These are phyloP conservation scores for Canavalia ensiformis DNA, from an alignment of 306 rosid species.

Conservation along the genomic window DNA sequence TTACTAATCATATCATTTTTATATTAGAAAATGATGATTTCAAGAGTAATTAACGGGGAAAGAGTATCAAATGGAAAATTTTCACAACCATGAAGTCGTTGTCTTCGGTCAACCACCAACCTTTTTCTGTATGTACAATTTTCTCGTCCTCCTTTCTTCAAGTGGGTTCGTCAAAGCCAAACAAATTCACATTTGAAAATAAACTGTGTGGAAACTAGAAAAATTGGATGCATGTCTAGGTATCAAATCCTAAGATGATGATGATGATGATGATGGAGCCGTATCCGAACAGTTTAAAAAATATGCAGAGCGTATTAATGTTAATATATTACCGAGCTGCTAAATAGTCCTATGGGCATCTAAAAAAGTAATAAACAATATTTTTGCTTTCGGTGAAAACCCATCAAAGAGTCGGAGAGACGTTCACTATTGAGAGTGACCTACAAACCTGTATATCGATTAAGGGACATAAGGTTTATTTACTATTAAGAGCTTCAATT, in stretches of 20 bases:
- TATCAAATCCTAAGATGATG: too few species aligned
- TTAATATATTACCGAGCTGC: too few species aligned
- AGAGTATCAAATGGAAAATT: background rate
- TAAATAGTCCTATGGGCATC: background rate
- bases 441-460: background rate
- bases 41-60: too few species aligned
- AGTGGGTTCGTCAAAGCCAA: conserved; percentile 1
- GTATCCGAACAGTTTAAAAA: too few species aligned
- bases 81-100: background rate
- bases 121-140: background rate
- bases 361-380: background rate
- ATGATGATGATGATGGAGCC: too few species aligned
- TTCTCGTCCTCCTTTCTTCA: conserved; percentile 1
- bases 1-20: background rate
- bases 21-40: too few species aligned
- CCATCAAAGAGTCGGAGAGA: background rate
- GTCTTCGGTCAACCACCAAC: conserved; percentile 25
- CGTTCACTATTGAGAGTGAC: background rate
- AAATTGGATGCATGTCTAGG: too few species aligned
- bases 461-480: background rate
- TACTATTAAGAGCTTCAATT: background rate
- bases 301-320: too few species aligned
- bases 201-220: too few species aligned
- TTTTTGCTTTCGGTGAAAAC: background rate
- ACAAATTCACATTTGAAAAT: background rate